Conservation (phyloP, 352 stramenopile genomes). For the Phytophthora idaei region DNA sequence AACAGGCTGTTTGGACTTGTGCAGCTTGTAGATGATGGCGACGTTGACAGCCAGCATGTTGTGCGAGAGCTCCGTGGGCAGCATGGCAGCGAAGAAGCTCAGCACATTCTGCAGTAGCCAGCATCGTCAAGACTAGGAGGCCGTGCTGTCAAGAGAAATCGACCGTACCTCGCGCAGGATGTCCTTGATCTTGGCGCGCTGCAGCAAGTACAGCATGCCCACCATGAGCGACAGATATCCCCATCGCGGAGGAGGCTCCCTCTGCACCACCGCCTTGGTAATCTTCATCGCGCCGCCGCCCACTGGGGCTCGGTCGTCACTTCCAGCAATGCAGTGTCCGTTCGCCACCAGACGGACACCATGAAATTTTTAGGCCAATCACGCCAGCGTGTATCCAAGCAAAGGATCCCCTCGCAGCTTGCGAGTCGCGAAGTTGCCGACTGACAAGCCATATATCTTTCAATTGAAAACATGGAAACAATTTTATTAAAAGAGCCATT, state of each 20-base stretch:
- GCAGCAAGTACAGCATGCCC: slow-evolving; percentile 48
- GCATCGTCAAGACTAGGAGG: neutral
- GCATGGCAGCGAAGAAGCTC: slow-evolving; percentile 59
- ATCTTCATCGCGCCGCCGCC: slow-evolving; percentile 39
- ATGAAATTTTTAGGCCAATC: slow-evolving; percentile 21
- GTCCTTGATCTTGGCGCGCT: slow-evolving; percentile 50
- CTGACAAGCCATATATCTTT: slow-evolving; percentile 3
- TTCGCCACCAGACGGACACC: slow-evolving; percentile 17
- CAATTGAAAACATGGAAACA: no score
- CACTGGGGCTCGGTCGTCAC: neutral
- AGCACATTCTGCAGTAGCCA: slow-evolving; percentile 44
- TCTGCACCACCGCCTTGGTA: slow-evolving; percentile 30
- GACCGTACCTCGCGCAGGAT: slow-evolving; percentile 44
- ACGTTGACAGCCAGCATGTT: slow-evolving; percentile 58
- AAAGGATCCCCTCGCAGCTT: slow-evolving; percentile 2
- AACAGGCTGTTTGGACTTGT: slow-evolving; percentile 47
- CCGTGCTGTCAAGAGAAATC: neutral
- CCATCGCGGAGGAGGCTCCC: slow-evolving; percentile 36
- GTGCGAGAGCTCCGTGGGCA: slow-evolving; percentile 69
- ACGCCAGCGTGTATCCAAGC: slow-evolving; percentile 10
- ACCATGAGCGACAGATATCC: slow-evolving; percentile 46
- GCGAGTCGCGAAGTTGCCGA: neutral
- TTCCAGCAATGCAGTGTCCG: slow-evolving; percentile 1
- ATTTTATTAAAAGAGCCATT: no score
- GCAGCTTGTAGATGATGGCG: slow-evolving; percentile 48